Conservation (phyloP, 345 rosid genomes). For the Diplotaxis tenuifolia region DNA sequence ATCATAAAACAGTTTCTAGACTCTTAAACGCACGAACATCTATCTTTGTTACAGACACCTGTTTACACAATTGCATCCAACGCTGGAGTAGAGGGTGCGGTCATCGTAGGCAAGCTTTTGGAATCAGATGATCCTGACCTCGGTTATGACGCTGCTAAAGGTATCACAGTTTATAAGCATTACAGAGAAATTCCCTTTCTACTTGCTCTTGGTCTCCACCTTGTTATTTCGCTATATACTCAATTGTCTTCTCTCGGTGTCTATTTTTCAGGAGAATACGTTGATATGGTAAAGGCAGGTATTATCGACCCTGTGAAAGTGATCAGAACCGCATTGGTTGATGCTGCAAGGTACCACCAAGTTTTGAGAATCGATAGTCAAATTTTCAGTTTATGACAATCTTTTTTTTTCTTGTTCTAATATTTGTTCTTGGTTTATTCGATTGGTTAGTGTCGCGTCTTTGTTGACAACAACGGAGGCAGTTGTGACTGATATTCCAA, state of each 20-base stretch:
- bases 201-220: not conserved
- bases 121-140: slow-evolving; percentile 85
- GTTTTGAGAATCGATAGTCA: not conserved
- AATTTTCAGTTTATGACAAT: not conserved
- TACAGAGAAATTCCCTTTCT: too few relatives aligned
- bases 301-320: slow-evolving; percentile 95
- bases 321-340: slow-evolving; percentile 93
- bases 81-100: slow-evolving; percentile 98
- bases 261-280: slow-evolving; percentile 70
- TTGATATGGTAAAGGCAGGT: slow-evolving; percentile 92
- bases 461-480: slow-evolving; percentile 98
- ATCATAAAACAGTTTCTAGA: not conserved
- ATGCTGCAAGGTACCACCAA: slow-evolving; percentile 84
- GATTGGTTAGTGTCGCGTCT: slow-evolving; percentile 67
- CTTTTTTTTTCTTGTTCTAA: not conserved
- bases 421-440: not conserved
- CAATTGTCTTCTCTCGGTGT: not conserved
- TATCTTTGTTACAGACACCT: slow-evolving; percentile 57
- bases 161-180: slow-evolving; percentile 45
- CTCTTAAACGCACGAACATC: not conserved
- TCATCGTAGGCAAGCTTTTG: slow-evolving; percentile 87
- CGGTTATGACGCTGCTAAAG: slow-evolving; percentile 98
- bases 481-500: slow-evolving; percentile 76
- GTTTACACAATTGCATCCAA: slow-evolving; percentile 81
- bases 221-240: slow-evolving; percentile 1